Evolutionary conservation across 2,329 filamentous ascomycete genomes (phyloP).

Genomic region (Sporothrix inflata): DNA sequence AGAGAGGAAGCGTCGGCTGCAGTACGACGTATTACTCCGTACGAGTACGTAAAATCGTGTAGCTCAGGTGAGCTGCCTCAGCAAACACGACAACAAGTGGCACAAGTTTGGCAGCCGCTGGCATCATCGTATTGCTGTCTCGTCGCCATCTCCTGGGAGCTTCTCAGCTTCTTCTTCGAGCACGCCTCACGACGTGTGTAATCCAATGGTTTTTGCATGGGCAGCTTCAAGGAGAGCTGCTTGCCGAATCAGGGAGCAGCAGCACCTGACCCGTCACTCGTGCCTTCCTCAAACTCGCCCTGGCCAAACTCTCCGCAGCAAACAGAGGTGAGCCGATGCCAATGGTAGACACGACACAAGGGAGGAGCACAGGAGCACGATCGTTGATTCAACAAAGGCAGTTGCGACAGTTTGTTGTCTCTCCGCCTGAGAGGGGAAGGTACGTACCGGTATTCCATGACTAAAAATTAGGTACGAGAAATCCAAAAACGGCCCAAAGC

Average conservation of each 20-base stretch:
- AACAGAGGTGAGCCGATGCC: constrained; percentile 8
- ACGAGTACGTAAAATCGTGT: too few species aligned
- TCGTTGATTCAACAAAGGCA: neutral
- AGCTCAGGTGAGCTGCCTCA: neutral
- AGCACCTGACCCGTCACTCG: neutral
- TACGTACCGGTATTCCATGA: constrained; percentile 35
- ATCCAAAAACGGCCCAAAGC: constrained; percentile 35
- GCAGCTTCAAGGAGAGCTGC: neutral
- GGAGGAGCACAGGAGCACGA: neutral
- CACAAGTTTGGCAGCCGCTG: neutral
- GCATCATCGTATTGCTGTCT: neutral
- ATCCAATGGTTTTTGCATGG: neutral
- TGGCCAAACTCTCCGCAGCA: neutral
- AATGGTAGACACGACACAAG: neutral
- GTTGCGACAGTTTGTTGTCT: constrained; percentile 7
- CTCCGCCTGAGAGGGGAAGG: constrained; percentile 1
- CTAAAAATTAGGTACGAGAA: constrained; percentile 41
- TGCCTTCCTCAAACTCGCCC: neutral
- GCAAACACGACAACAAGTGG: neutral
- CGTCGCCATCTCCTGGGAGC: neutral
- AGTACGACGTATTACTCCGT: too few species aligned
- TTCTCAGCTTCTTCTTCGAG: neutral
- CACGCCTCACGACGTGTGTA: neutral
- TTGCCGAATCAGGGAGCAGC: neutral
- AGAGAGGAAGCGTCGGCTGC: too few species aligned